Percentiles rank a stretch among this genome's conserved stretches.
These are phyloP conservation scores for Hypoxylon fuscum DNA, from an alignment of 495 filamentous ascomycete genomes.

Conservation along the genomic window DNA sequence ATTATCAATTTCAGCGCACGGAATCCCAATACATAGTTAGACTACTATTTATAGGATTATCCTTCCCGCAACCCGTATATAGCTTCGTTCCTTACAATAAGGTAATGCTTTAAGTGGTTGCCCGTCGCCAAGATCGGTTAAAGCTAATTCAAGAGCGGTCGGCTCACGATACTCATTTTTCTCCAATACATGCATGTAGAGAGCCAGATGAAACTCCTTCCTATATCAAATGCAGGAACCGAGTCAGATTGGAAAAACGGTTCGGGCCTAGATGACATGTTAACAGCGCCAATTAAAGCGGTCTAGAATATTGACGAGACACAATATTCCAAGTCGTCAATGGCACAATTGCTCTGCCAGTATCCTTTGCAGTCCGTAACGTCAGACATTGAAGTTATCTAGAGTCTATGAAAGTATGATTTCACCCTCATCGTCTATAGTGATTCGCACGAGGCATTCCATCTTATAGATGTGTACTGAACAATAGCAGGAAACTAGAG, in stretches of 20 bases:
- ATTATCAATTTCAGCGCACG: constrained; percentile 1
- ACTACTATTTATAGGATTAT: neutral
- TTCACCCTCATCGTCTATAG: too few species aligned
- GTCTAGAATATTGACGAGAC: neutral
- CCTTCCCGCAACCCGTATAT: constrained; percentile 7
- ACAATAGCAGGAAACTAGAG: too few species aligned
- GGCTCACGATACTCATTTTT: neutral
- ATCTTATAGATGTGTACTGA: too few species aligned
- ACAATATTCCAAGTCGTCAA: neutral
- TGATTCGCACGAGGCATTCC: too few species aligned
- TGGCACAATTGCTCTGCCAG: neutral
- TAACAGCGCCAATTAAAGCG: constrained; percentile 15
- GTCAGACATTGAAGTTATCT: too few species aligned
- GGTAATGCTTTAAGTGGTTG: neutral
- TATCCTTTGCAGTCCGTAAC: too few species aligned
- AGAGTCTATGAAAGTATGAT: too few species aligned
- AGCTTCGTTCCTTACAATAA: neutral
- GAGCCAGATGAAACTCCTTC: constrained; percentile 10
- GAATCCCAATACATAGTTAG: constrained; percentile 7
- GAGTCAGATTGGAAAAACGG: neutral
- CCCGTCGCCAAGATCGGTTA: constrained; percentile 17
- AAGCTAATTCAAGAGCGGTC: constrained; percentile 13
- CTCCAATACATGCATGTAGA: neutral
- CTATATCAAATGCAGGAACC: constrained; percentile 28
- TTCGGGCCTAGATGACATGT: neutral